Evolutionary conservation across 306 rosid genomes (phyloP), one percentile per base, ranked within the genome.

Genomic region (Hippophae gyantsensis): DNA sequence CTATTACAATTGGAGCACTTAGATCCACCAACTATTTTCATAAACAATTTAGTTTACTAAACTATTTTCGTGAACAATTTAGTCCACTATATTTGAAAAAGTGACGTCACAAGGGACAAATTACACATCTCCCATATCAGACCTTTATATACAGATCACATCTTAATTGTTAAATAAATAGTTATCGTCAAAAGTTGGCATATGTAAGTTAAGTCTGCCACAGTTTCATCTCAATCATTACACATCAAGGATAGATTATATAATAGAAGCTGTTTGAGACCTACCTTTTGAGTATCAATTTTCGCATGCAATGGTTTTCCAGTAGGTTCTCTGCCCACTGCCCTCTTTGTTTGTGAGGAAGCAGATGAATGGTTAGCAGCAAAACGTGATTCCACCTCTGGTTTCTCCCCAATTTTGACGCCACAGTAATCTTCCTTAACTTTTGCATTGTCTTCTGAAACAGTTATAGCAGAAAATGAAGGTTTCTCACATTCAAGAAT

Each of bases 401-500:
- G 41, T 68, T 74, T 76, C 59, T 79, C 85, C 58, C 7, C 53
- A 48, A 67, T 67, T 64, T 74, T 69, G 60, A 62, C 50, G 9
- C 63, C 66, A 51, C 56, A 66, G 60, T 42, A 45, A 18, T 58
- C 76, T 54, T 64, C 75, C 52, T 63, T 63, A 5, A 69, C 64
- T 53, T 9, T 67, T 2, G 42, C 46, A 26, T 72, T 79, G 71
- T 65, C 82, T 71, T 72, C 77, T 6, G 71, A 48, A 5, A 57
- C 72, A 68, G 51, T 71, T 58, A 43, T 69, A 54, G 70, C 42
- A 60, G 78, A 76, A 50, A 66, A 48, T 51, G 67, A 70, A 51
- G 89, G 70, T 64, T 75, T 93, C 84, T 84, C 86, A 8, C 64
- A 9, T 78, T 85, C 84, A 18, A 80, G 95, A 79, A 93, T 79